Evolutionary conservation across 768 basidiomycete species (phyloP).

Genomic region (Tricholoma saponaceum): DNA sequence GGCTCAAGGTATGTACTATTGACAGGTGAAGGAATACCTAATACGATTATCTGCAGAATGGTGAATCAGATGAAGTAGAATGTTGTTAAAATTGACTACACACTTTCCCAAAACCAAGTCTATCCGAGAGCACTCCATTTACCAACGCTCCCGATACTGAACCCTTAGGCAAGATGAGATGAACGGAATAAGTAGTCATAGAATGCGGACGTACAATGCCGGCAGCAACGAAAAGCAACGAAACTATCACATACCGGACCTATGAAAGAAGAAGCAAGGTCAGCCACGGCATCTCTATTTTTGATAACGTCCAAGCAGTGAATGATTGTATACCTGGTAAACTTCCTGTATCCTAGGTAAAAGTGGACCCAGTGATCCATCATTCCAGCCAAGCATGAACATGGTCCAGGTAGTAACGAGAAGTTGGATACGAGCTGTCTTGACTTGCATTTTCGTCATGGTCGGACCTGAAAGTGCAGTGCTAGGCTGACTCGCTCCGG

Average conservation of each 20-base stretch:
- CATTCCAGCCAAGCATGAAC: conserved; percentile 74
- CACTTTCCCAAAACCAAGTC: too few relatives aligned
- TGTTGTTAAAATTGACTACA: too few relatives aligned
- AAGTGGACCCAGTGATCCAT: conserved; percentile 70
- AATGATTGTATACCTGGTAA: too few relatives aligned
- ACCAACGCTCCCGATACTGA: too few relatives aligned
- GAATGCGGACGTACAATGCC: too few relatives aligned
- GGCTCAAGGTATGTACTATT: conserved; percentile 1
- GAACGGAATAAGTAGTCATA: too few relatives aligned
- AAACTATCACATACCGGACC: too few relatives aligned
- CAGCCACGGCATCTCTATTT: too few relatives aligned
- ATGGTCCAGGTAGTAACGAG: conserved; percentile 48
- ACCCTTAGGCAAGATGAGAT: too few relatives aligned
- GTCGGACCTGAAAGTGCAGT: background rate
- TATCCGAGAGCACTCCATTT: too few relatives aligned
- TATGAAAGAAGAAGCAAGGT: too few relatives aligned
- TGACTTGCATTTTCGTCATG: conserved; percentile 18
- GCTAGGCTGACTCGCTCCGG: background rate
- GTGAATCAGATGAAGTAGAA: conserved; percentile 26
- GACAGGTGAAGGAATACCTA: conserved; percentile 10
- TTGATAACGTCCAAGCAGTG: background rate
- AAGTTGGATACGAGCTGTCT: conserved; percentile 55
- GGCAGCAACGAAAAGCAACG: too few relatives aligned
- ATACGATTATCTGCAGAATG: conserved; percentile 22
- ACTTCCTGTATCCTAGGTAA: conserved; percentile 69